phyloP scores from a whole-genome alignment of 441 rosid genomes.

The Gossypium trilobum region DNA sequence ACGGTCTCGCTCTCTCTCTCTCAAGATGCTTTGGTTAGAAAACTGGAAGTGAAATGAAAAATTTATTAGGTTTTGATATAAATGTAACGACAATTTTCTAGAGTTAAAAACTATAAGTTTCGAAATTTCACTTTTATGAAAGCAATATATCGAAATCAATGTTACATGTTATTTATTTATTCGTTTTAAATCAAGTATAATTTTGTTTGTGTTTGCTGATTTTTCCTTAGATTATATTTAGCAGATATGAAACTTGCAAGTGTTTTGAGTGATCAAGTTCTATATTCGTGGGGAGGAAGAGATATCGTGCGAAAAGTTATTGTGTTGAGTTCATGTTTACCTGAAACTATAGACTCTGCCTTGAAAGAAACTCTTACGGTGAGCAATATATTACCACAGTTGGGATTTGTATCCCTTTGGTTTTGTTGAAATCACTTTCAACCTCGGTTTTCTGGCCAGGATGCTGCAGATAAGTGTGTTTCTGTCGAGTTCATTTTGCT shows the following conservation, averaged over 20 bases:
- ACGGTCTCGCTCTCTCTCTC: slow-evolving; percentile 28
- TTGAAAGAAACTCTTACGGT: slow-evolving; percentile 52
- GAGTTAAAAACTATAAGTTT: not conserved
- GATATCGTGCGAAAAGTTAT: slow-evolving; percentile 64
- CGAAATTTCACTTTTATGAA: not conserved
- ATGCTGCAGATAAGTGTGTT: slow-evolving; percentile 73
- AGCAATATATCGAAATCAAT: not conserved
- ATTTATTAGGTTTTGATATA: not conserved
- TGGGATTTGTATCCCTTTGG: not conserved
- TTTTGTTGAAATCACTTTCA: not conserved
- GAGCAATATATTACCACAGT: slow-evolving; percentile 15
- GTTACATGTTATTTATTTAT: not conserved
- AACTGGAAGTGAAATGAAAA: not conserved
- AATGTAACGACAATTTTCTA: not conserved
- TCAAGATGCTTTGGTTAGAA: not conserved
- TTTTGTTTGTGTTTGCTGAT: not conserved
- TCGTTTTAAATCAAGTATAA: not conserved
- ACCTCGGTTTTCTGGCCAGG: slow-evolving; percentile 33
- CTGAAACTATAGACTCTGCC: slow-evolving; percentile 33
- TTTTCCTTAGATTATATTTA: slow-evolving; percentile 15
- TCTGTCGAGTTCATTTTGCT: slow-evolving; percentile 63
- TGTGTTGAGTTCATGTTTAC: slow-evolving; percentile 54
- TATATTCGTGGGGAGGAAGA: slow-evolving; percentile 68
- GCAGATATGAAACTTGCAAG: slow-evolving; percentile 49
- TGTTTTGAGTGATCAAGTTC: slow-evolving; percentile 49